Conservation (phyloP, 1,284 basidiomycete species). For the Leccinum pachyderme region DNA sequence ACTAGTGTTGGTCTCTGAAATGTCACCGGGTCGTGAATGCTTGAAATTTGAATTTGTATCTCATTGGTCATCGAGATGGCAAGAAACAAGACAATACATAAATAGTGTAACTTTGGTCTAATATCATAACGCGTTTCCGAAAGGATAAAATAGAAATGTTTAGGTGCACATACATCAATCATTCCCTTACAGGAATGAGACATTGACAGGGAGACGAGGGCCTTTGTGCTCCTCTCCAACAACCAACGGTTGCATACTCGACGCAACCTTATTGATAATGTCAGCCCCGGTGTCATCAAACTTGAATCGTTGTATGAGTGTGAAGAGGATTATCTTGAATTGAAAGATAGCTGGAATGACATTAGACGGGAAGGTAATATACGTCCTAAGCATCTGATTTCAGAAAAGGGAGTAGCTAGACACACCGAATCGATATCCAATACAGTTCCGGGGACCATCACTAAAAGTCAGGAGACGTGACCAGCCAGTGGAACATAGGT, state of each 20-base stretch:
- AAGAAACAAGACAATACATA: neutral
- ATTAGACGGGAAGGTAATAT: neutral
- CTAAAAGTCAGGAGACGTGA: conserved; percentile 11
- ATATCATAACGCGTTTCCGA: neutral
- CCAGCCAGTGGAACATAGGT: conserved; percentile 10
- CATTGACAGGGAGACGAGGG: conserved; percentile 7
- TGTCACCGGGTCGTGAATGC: neutral
- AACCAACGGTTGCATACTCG: conserved; percentile 12
- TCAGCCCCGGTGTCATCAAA: conserved; percentile 1
- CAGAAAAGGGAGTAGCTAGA: neutral
- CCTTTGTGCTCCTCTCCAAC: conserved; percentile 9
- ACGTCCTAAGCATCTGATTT: neutral
- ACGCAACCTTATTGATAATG: conserved; percentile 4
- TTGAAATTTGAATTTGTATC: neutral
- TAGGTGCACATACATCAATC: neutral
- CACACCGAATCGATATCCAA: conserved; percentile 8
- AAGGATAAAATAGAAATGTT: neutral
- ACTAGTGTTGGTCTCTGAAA: neutral
- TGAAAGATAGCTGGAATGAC: conserved; percentile 7
- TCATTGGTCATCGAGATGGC: neutral
- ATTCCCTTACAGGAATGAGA: neutral
- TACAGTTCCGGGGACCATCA: conserved; percentile 12
- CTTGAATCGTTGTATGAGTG: conserved; percentile 3
- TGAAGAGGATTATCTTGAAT: conserved; percentile 11
- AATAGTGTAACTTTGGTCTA: neutral